Evolutionary conservation across 495 filamentous ascomycete species (phyloP).

Genomic region (Beverwykella pulmonaria): DNA sequence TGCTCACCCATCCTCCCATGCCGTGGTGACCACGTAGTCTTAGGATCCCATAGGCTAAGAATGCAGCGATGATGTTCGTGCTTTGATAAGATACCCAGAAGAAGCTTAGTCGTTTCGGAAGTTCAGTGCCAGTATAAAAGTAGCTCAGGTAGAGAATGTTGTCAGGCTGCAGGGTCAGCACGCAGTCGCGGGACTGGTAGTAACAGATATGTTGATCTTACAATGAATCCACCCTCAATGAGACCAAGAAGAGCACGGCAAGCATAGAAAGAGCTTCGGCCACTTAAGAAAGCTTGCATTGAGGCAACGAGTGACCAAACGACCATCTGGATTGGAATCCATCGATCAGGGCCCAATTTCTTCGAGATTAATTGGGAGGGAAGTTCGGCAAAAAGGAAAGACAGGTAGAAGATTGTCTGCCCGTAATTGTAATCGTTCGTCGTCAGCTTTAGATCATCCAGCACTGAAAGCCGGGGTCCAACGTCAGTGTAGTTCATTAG

Average conservation of each 20-base stretch:
- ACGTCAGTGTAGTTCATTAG: too few species aligned
- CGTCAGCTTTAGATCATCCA: constrained; percentile 60
- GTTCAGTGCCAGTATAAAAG: constrained; percentile 40
- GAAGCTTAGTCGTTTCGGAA: constrained; percentile 34
- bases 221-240: constrained; percentile 73
- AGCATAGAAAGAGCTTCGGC: constrained; percentile 63
- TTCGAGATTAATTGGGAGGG: constrained; percentile 76
- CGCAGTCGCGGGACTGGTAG: too few species aligned
- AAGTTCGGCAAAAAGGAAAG: constrained; percentile 69
- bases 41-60: constrained; percentile 41
- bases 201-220: constrained; percentile 27
- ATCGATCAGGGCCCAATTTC: constrained; percentile 75
- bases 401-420: constrained; percentile 70
- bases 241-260: constrained; percentile 69
- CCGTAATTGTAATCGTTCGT: constrained; percentile 81
- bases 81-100: constrained; percentile 41
- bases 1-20: constrained; percentile 39
- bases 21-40: constrained; percentile 35
- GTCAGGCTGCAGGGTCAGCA: constrained; percentile 28
- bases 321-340: constrained; percentile 82
- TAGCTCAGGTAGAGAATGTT: constrained; percentile 47
- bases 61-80: constrained; percentile 38
- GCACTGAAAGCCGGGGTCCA: too few species aligned
- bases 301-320: constrained; percentile 73
- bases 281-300: constrained; percentile 66